phyloP scores from a whole-genome alignment of 2,329 filamentous ascomycete genomes.

The Talaromyces funiculosus region DNA sequence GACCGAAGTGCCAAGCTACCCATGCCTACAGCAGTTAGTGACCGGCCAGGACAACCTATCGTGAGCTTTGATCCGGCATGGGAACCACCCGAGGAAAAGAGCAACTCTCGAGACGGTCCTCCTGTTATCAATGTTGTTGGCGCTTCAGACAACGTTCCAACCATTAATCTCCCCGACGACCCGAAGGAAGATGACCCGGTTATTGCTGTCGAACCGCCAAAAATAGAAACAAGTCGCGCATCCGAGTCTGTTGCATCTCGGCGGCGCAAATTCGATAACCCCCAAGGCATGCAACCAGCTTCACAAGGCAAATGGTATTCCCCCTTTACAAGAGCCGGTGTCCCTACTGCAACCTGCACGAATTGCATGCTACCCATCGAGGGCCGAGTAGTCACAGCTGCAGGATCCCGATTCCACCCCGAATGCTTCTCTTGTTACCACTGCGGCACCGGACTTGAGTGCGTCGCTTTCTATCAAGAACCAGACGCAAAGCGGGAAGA shows the following conservation, averaged over 20 bases:
- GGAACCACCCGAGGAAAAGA: slow-evolving; percentile 52
- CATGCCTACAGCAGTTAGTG: slow-evolving; percentile 83
- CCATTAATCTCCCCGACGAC: slow-evolving; percentile 48
- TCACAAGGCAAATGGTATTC: slow-evolving; percentile 32
- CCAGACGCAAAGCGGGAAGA: slow-evolving; percentile 65
- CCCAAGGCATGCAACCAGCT: slow-evolving; percentile 34
- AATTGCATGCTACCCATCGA: slow-evolving; percentile 80
- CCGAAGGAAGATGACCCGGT: slow-evolving; percentile 28
- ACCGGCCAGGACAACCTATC: slow-evolving; percentile 84
- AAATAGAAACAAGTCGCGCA: slow-evolving; percentile 15
- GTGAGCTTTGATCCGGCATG: slow-evolving; percentile 91
- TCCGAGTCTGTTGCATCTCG: slow-evolving; percentile 17
- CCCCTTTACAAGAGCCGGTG: slow-evolving; percentile 44
- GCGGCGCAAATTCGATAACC: slow-evolving; percentile 22
- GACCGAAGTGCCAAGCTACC: slow-evolving; percentile 84
- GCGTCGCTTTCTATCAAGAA: slow-evolving; percentile 93
- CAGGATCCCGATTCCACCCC: slow-evolving; percentile 80
- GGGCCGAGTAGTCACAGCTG: slow-evolving; percentile 81
- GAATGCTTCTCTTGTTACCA: slow-evolving; percentile 87
- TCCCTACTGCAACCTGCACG: slow-evolving; percentile 68
- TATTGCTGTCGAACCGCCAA: slow-evolving; percentile 25
- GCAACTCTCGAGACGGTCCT: slow-evolving; percentile 20
- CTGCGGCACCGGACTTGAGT: slow-evolving; percentile 83
- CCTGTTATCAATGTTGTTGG: slow-evolving; percentile 51
- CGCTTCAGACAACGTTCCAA: slow-evolving; percentile 40